Evolutionary conservation across 2,329 filamentous ascomycete species (phyloP).

Genomic region (Penicillium sp.): DNA sequence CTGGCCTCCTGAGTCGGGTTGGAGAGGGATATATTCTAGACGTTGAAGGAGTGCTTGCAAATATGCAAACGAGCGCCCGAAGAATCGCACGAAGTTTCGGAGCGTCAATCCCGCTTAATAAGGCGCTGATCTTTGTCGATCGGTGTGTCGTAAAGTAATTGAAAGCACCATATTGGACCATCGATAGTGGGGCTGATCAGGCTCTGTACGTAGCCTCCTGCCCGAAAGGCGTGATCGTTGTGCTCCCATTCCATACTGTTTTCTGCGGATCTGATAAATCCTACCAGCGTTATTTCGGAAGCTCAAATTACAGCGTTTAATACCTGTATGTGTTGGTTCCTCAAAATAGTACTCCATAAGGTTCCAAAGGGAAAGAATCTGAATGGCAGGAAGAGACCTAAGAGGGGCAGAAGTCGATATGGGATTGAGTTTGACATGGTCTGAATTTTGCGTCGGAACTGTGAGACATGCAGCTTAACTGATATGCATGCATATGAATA

Average conservation of each 20-base stretch:
- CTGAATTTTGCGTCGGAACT: too few relatives aligned
- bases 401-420: too few relatives aligned
- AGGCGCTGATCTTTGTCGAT: not conserved
- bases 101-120: not conserved
- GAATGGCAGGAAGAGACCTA: too few relatives aligned
- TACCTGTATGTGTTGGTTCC: not conserved
- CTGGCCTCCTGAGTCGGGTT: too few relatives aligned
- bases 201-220: not conserved
- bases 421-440: too few relatives aligned
- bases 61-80: not conserved
- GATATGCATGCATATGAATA: too few relatives aligned
- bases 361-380: too few relatives aligned
- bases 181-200: not conserved
- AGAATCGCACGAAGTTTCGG: not conserved
- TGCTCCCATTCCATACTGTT: not conserved
- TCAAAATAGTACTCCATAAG: too few relatives aligned
- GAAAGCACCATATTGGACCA: not conserved
- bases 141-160: not conserved
- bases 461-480: too few relatives aligned
- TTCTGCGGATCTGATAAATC: not conserved
- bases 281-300: not conserved
- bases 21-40: too few relatives aligned
- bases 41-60: too few relatives aligned
- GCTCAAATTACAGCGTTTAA: not conserved
- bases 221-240: not conserved